A percentile compares a stretch with the other conserved stretches of the same genome.
These are phyloP conservation scores for Leccinum subtestaceum DNA, from an alignment of 768 basidiomycete genomes.

Conservation along the genomic window DNA sequence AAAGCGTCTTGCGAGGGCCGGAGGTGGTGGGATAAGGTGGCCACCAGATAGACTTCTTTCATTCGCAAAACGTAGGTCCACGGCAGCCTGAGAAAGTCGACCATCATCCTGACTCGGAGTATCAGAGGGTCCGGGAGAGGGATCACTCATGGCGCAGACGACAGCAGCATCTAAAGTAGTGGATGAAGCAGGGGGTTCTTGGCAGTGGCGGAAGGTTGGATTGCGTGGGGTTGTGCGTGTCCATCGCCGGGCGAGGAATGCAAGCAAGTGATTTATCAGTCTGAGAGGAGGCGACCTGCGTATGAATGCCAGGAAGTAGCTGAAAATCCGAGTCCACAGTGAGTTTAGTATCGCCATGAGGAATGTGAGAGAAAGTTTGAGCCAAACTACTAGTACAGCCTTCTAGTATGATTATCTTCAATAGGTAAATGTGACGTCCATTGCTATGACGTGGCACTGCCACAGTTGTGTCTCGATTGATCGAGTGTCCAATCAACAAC, in stretches of 20 bases:
- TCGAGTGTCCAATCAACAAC: too few species aligned
- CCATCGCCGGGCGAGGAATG: conserved; percentile 2
- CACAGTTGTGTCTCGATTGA: too few species aligned
- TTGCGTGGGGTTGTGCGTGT: background rate
- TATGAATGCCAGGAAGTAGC: background rate
- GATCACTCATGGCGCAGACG: conserved; percentile 19
- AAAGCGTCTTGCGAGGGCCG: background rate
- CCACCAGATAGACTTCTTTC: background rate
- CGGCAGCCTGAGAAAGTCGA: conserved; percentile 6
- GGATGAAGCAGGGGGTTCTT: background rate
- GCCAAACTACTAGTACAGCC: too few species aligned
- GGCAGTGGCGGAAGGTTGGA: background rate
- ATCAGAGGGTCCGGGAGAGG: background rate
- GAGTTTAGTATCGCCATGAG: background rate
- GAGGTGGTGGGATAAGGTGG: background rate
- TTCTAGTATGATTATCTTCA: too few species aligned
- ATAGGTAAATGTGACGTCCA: too few species aligned
- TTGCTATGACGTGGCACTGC: too few species aligned
- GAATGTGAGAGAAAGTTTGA: too few species aligned
- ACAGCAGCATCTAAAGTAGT: background rate
- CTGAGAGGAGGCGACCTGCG: background rate
- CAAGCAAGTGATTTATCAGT: conserved; percentile 4
- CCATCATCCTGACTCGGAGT: background rate
- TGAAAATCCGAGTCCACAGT: background rate
- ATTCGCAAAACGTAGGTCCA: background rate